These are phyloP conservation scores for Akebia trifoliata DNA, from an alignment of 164 flowering plant species.

Conservation along the genomic window DNA sequence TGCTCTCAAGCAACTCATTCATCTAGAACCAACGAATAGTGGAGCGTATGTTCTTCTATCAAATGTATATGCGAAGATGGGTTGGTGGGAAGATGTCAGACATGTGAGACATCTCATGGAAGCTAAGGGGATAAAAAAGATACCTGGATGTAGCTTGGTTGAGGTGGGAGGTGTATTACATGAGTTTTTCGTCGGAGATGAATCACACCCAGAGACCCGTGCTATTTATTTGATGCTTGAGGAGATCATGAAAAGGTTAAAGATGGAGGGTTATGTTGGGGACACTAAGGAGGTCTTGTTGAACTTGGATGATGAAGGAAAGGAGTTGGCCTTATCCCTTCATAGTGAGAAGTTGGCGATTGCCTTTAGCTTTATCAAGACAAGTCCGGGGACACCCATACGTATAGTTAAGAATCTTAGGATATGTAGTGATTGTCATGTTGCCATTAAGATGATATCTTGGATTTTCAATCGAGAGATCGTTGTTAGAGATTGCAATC, in stretches of 20 bases:
- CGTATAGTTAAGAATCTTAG: constrained; percentile 1
- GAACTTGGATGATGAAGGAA: constrained; percentile 9
- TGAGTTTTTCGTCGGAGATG: constrained; percentile 3
- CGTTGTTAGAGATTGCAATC: constrained; percentile 7
- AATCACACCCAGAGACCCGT: constrained; percentile 1
- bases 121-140: constrained; percentile 3
- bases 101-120: constrained; percentile 6
- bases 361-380: constrained; percentile 8
- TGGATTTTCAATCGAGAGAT: constrained; percentile 5
- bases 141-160: constrained; percentile 4
- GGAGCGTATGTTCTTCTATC: constrained; percentile 8
- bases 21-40: constrained; percentile 24
- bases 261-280: constrained; percentile 9
- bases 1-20: constrained; percentile 21
- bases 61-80: constrained; percentile 7
- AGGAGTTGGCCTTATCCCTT: constrained; percentile 5
- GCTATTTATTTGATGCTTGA: constrained; percentile 10
- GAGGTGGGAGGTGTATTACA: constrained; percentile 6
- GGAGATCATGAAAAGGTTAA: constrained; percentile 8
- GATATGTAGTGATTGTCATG: constrained; percentile 8
- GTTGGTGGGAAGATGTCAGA: constrained; percentile 6
- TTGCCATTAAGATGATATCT: constrained; percentile 3
- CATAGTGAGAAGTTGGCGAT: constrained; percentile 11
- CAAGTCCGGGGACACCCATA: constrained; percentile 4
- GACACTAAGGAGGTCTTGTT: constrained; percentile 8